Conservation (phyloP, 106 monocot species). For the Ottelia alismoides region DNA sequence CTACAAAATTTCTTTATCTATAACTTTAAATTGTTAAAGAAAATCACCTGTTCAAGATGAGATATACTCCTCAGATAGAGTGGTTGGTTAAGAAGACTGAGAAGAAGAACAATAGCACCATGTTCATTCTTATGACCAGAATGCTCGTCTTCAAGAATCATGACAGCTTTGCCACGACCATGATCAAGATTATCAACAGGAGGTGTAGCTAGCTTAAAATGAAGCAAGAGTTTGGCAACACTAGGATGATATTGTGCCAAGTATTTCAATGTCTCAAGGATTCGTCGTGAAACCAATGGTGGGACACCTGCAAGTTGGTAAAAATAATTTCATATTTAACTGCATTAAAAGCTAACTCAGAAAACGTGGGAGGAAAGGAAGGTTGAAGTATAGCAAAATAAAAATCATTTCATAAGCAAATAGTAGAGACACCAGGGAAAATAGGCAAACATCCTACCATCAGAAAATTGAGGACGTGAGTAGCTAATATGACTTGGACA, state of each 20-base stretch:
- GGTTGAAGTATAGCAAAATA: no score
- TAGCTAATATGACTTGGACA: conserved; percentile 77
- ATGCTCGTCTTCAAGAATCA: conserved; percentile 56
- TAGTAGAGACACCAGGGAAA: no score
- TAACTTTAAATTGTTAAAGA: neutral
- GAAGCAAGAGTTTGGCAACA: conserved; percentile 83
- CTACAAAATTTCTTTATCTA: no score
- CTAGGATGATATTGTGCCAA: conserved; percentile 79
- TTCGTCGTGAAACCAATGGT: conserved; percentile 81
- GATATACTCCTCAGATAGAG: conserved; percentile 92
- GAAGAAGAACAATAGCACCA: conserved; percentile 57
- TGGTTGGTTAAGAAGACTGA: conserved; percentile 81
- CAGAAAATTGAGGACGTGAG: conserved; percentile 87
- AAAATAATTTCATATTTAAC: neutral
- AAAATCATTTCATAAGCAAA: no score
- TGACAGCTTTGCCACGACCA: conserved; percentile 70
- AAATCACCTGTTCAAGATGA: conserved; percentile 90
- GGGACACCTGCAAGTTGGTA: conserved; percentile 59
- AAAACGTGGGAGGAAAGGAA: no score
- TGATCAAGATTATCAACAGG: conserved; percentile 15
- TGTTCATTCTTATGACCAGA: conserved; percentile 25
- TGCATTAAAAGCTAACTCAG: neutral
- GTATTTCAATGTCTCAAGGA: conserved; percentile 81
- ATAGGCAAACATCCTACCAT: conserved; percentile 70
- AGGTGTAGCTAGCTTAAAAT: conserved; percentile 46